Base-by-base conservation (phyloP, 2,329 filamentous ascomycete species). In the Fusarium humuli region DNA sequence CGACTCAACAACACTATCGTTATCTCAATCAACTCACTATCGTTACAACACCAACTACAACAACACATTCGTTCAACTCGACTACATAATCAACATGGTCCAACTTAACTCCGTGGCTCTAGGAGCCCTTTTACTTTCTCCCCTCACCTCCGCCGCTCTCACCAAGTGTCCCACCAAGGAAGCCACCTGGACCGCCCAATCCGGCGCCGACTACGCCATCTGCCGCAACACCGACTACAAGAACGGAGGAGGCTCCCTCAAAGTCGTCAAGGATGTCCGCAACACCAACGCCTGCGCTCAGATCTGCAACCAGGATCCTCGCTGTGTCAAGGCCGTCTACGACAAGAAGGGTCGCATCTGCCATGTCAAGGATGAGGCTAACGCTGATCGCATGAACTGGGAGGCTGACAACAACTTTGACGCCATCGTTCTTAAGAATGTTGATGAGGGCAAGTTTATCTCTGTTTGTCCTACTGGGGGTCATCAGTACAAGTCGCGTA, bases 281-380 rank as follows among this genome's bases (percentile, higher is more conserved):
- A 57, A 64, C 29, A 70, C 67, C 7, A 60, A 49, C 18, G 62
- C 57, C 1, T 70, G 67, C 48, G 67, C 67, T 7, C 34, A 63
- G 23, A 67, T 70, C 23, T 70, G 67, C 62, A 70, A 57, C 67
- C 48, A 70, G 49, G 67, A 70, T 23, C 67, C 62, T 0, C 55
- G 63, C 53, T 66, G 63, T 12, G 61, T 66, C 37, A 71, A 71
- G 37, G 68, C 68, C 6, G 68, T 71, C 3, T 70, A 70, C 63
- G 68, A 71, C 42, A 71, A 71, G 63, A 47, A 34, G 41, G 32
- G 41, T 2, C 52, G 63, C 3, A 12, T 70, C 37, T 71, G 68
- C 23, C 67, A 70, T 6, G 55, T 71, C 49, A 71, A 71, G 47
- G 67, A 71, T 48, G 54, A 70, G 1, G 56, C 46, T 5, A 66